Conservation (phyloP, 1,139 yeast genomes). For the Diutina siamensis region DNA sequence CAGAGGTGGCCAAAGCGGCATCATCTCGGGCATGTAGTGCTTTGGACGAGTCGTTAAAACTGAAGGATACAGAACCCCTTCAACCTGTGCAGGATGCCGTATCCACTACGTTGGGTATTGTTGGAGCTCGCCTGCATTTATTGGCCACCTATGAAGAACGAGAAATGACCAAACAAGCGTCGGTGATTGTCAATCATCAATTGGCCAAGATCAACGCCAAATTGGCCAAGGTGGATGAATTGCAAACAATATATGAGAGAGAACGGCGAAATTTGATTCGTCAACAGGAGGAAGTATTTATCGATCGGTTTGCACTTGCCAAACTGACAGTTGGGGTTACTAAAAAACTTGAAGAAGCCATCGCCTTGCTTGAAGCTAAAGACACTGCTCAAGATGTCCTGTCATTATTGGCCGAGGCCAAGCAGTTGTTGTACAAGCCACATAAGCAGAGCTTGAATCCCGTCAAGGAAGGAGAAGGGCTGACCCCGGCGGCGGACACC, state of each 20-base stretch:
- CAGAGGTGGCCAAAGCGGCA: conserved; percentile 78
- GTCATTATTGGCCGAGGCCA: conserved; percentile 33
- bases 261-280: conserved; percentile 65
- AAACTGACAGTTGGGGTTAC: conserved; percentile 45
- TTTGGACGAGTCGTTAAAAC: conserved; percentile 6
- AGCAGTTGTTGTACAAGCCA: conserved; percentile 40
- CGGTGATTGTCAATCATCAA: conserved; percentile 58
- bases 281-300: conserved; percentile 71
- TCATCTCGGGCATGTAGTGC: conserved; percentile 42
- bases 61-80: background rate
- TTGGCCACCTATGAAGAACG: conserved; percentile 78
- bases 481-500: conserved; percentile 6
- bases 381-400: conserved; percentile 12
- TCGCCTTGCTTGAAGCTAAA: conserved; percentile 20
- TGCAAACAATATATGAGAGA: conserved; percentile 69
- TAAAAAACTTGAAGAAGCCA: conserved; percentile 34
- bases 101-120: conserved; percentile 45
- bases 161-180: conserved; percentile 52
- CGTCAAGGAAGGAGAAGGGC: background rate
- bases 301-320: conserved; percentile 67
- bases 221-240: conserved; percentile 51
- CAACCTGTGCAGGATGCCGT: conserved; percentile 25
- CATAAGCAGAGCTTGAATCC: conserved; percentile 22
- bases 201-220: conserved; percentile 68
- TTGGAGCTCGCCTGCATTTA: conserved; percentile 76